Percentiles rank a stretch among this genome's conserved stretches.
Conservation (phyloP, 352 stramenopile species). For the Globisporangium cylindrosporum region DNA sequence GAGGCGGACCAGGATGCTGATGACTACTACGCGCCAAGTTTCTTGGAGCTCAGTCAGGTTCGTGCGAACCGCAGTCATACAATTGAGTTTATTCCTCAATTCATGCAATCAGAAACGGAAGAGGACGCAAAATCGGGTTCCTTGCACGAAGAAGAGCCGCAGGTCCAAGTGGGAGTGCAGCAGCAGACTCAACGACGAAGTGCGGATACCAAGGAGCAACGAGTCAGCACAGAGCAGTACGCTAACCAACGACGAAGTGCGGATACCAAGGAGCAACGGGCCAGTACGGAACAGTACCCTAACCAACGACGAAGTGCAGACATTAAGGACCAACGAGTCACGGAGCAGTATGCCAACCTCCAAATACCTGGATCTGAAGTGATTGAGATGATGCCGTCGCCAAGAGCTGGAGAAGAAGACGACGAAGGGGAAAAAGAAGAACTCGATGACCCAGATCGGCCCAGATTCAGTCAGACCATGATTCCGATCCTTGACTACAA, state of each 20-base stretch:
- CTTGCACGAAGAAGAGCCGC: not conserved
- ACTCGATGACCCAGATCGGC: not conserved
- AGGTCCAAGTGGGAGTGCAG: not conserved
- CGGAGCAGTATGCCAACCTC: conserved; percentile 13
- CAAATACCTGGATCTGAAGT: conserved; percentile 11
- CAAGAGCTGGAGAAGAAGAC: not conserved
- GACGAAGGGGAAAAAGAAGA: not conserved
- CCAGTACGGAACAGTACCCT: not conserved
- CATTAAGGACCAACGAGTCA: not conserved
- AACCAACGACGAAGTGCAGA: not conserved
- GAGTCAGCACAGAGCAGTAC: too few species aligned
- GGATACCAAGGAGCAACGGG: not conserved
- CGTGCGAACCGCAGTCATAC: conserved; percentile 20
- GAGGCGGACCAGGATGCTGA: conserved; percentile 4
- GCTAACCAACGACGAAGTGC: not conserved
- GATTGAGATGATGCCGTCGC: conserved; percentile 11
- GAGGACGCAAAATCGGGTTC: not conserved
- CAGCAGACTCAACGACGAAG: conserved; percentile 3
- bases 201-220: not conserved
- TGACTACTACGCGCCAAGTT: conserved; percentile 15
- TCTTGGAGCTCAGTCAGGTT: conserved; percentile 16
- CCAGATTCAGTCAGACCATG: conserved; percentile 18
- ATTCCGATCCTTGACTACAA: conserved; percentile 18
- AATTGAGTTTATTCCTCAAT: conserved; percentile 23
- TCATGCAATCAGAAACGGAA: conserved; percentile 1